Percentiles rank a stretch among this genome's conserved stretches.
Evolutionary conservation across 768 basidiomycete species (phyloP).

Genomic region (Lactarius tabidus): DNA sequence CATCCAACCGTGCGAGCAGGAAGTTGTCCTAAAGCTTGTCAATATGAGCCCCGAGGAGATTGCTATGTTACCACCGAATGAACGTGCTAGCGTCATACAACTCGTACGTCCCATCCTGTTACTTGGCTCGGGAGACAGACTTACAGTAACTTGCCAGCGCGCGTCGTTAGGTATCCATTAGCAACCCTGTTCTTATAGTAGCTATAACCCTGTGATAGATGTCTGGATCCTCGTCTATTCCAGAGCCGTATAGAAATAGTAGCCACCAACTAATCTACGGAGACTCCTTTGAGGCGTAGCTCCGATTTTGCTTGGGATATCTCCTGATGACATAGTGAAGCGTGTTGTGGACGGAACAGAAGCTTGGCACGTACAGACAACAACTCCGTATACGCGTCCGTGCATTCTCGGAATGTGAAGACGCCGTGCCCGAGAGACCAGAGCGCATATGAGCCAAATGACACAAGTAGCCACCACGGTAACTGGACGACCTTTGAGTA

Average conservation of each 20-base stretch:
- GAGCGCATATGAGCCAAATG: constrained; percentile 76
- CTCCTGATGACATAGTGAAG: constrained; percentile 15
- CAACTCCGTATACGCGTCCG: constrained; percentile 72
- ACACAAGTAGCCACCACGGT: constrained; percentile 79
- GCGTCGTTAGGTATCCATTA: constrained; percentile 23
- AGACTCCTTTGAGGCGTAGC: constrained; percentile 24
- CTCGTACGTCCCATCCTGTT: constrained; percentile 49
- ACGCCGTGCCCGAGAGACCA: constrained; percentile 74
- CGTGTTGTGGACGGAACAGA: not conserved
- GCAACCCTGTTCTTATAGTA: not conserved
- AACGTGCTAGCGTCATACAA: constrained; percentile 76
- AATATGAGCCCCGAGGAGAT: constrained; percentile 85
- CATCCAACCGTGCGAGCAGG: constrained; percentile 37
- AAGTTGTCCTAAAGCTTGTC: constrained; percentile 73
- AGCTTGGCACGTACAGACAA: constrained; percentile 44
- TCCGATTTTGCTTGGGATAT: constrained; percentile 26
- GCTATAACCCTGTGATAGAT: not conserved
- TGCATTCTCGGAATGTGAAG: constrained; percentile 69
- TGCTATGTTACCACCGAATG: constrained; percentile 62
- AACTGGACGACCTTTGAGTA: constrained; percentile 41
- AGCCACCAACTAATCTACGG: constrained; percentile 22
- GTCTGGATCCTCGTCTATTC: constrained; percentile 14
- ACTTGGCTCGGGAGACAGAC: not conserved
- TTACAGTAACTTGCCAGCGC: constrained; percentile 16
- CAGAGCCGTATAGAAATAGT: constrained; percentile 15